Evolutionary conservation across 2,329 filamentous ascomycete species (phyloP).

Genomic region (Ceratocystis colombiana): DNA sequence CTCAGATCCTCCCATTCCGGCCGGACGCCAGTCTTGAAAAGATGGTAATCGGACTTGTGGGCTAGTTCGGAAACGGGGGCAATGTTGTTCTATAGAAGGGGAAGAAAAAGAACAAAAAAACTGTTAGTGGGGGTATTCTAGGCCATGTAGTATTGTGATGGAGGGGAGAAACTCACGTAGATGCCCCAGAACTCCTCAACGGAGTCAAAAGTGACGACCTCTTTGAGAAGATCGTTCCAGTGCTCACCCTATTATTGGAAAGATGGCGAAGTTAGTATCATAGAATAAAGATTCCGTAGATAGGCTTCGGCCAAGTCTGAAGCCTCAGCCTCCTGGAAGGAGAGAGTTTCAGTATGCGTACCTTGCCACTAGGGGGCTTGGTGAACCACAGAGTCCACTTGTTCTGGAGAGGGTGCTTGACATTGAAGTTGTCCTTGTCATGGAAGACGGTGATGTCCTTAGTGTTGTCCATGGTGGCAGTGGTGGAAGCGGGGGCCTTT

Average conservation of each 20-base stretch:
- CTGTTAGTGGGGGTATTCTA: conserved; percentile 5
- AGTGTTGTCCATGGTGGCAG: conserved; percentile 38
- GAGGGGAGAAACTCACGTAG: conserved; percentile 58
- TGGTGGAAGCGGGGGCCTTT: conserved; percentile 19
- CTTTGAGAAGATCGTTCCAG: conserved; percentile 96
- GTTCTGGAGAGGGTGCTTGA: conserved; percentile 96
- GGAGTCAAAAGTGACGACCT: conserved; percentile 96
- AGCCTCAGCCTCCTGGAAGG: not conserved
- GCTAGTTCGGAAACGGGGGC: conserved; percentile 89
- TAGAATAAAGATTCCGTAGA: not conserved
- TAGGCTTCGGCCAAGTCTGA: not conserved
- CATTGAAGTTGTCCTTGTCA: conserved; percentile 97
- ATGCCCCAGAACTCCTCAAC: conserved; percentile 99
- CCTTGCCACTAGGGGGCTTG: conserved; percentile 93
- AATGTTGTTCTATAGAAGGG: conserved; percentile 81
- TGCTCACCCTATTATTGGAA: conserved; percentile 65
- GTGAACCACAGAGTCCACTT: conserved; percentile 99
- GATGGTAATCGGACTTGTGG: conserved; percentile 97
- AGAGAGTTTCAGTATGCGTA: conserved; percentile 35
- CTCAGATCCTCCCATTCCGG: conserved; percentile 97
- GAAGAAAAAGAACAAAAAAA: not conserved
- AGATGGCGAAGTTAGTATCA: not conserved
- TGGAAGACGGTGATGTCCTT: conserved; percentile 91
- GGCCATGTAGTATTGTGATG: not conserved
- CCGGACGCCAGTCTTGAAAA: conserved; percentile 95